Conservation (phyloP, 257 asterid species). For the Gentiana macrophylla region DNA sequence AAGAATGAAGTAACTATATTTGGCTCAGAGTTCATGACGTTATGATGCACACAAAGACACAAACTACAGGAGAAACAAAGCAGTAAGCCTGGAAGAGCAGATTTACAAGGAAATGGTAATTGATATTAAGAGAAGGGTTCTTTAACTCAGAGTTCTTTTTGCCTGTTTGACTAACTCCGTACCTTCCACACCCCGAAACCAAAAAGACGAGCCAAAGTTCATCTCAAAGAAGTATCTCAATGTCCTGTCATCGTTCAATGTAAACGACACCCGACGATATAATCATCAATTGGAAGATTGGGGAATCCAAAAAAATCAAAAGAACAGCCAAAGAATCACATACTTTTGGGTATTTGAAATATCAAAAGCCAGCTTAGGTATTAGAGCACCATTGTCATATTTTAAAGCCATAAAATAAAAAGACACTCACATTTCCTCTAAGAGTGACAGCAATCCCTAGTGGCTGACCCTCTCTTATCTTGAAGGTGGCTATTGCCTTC, state of each 20-base stretch:
- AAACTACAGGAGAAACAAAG: conserved; percentile 2
- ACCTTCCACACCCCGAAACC: too few species aligned
- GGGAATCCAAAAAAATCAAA: background rate
- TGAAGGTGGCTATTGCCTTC: conserved; percentile 2
- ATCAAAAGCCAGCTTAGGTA: too few species aligned
- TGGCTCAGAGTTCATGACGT: background rate
- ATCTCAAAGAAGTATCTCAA: too few species aligned
- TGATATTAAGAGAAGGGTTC: conserved; percentile 20
- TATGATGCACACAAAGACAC: conserved; percentile 1
- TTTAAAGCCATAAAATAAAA: background rate
- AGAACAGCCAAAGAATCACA: too few species aligned
- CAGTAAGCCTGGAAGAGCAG: conserved; percentile 20
- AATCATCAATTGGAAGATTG: background rate
- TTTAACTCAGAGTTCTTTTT: background rate
- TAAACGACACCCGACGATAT: background rate
- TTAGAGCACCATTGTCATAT: background rate
- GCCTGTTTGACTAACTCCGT: too few species aligned
- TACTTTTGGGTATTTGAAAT: too few species aligned
- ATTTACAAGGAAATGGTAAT: background rate
- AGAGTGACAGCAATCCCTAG: conserved; percentile 93
- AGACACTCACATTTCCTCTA: conserved; percentile 57
- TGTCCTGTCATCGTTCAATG: background rate
- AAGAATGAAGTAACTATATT: too few species aligned
- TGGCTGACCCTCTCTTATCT: conserved; percentile 71
- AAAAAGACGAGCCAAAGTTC: too few species aligned